Evolutionary conservation across 768 basidiomycete genomes (phyloP), one percentile per base, ranked within the genome.

Genomic region (Suillus subluteus): DNA sequence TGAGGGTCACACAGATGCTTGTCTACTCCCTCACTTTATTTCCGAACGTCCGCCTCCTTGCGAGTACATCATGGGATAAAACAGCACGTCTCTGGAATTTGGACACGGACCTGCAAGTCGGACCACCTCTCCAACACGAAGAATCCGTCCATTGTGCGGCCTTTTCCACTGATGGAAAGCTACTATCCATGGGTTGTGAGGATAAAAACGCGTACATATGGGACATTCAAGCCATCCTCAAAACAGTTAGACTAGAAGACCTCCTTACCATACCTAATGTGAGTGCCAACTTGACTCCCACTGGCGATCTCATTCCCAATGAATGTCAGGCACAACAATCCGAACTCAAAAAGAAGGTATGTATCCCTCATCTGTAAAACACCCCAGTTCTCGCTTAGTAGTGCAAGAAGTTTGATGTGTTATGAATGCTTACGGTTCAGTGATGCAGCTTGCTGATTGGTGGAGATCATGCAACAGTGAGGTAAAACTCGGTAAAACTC

Each of bases 11-110:
- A 26, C 26, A 26, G 26, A 2, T 26, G 26, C n/a, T 26, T n/a
- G 18, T 58, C 56, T 3, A 2, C 11, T 35, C 56, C 35, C 2
- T 58, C 35, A 37, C 56, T 58, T 38, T 37, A n/a, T 37, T 35
- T n/a, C 21, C 0, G 0, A 58, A 58, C 3, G 13, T 38, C 35
- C 56, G 35, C 13, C 56, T 58, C 9, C 56, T 58, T n/a, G 56
- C 35, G n/a, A 58, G 56, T 58, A n/a, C 56, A 58, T 58, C 56
- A n/a, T 4, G 12, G 48, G 48, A 70, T 30, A 0, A 16, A 1
- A 69, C 58, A n/a, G 41, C 48, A 1, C 56, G 59, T 21, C 56
- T 70, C 4, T 70, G 69, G 69, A 32, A 66, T 38, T 26, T 65
- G 2, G 40, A 35, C 13, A 68, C 55, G 0, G 35, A 46, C 46